phyloP scores from a whole-genome alignment of 139 green algal species.

The Chlorella ohadii region DNA sequence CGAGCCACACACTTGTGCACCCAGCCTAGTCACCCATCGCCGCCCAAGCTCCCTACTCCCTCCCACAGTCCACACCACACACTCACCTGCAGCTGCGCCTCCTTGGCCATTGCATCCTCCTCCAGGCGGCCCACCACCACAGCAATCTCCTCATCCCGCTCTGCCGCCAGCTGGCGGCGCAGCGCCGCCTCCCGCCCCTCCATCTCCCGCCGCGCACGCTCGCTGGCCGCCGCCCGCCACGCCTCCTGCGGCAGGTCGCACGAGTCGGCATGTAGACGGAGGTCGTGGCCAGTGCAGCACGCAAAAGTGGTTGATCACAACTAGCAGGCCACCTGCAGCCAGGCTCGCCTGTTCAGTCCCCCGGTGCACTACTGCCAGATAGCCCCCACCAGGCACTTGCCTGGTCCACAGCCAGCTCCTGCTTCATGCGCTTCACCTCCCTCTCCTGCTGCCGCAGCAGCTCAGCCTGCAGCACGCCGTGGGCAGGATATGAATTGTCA shows the following conservation, averaged over 20 bases:
- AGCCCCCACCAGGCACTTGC: too few species aligned
- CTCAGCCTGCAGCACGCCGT: background rate
- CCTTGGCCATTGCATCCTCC: conserved; percentile 23
- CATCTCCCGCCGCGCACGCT: conserved; percentile 48
- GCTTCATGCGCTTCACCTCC: conserved; percentile 14
- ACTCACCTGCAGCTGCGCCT: conserved; percentile 21
- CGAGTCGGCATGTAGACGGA: background rate
- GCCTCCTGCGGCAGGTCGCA: conserved; percentile 29
- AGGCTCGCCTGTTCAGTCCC: too few species aligned
- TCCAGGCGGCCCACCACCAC: conserved; percentile 37
- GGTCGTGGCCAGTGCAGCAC: background rate
- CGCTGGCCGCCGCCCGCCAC: conserved; percentile 47
- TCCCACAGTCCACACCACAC: background rate
- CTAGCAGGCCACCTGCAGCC: too few species aligned
- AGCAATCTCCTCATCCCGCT: conserved; percentile 39
- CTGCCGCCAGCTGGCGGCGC: conserved; percentile 14
- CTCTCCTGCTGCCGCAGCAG: conserved; percentile 27
- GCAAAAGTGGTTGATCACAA: too few species aligned
- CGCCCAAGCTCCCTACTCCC: too few species aligned
- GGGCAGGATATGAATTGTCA: too few species aligned
- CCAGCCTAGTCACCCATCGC: too few species aligned
- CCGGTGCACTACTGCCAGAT: too few species aligned
- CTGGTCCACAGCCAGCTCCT: conserved; percentile 36
- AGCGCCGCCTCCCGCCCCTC: conserved; percentile 34
- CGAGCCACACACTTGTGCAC: too few species aligned